Evolutionary conservation across 139 green algal species (phyloP), one percentile per base, ranked within the genome.

Genomic region (Coelastrella sp.): DNA sequence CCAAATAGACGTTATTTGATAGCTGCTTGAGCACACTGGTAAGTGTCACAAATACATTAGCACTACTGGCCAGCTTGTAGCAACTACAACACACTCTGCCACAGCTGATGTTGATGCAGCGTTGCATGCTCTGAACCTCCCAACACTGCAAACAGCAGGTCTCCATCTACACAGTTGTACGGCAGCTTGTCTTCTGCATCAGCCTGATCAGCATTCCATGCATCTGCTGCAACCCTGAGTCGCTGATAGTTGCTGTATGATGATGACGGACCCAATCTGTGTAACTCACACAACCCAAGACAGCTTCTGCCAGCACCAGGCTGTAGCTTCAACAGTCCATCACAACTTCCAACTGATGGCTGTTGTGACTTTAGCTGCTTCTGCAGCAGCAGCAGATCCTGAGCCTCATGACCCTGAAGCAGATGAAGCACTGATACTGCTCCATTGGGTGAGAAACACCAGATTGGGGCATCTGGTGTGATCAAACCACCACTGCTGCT

Each of bases 101-200:
- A 77, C 9, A 77, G 23, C 21, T 4, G 23, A 38, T 57, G 41
- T 11, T 79, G 71, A 25, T 40, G 7, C 27, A 79, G 23, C 71
- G 7, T 60, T 41, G n/a, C 71, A 30, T 40, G 41, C 71, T 62
- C n/a, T n/a, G n/a, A n/a, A n/a, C n/a, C n/a, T n/a, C n/a, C n/a
- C n/a, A n/a, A n/a, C n/a, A n/a, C n/a, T n/a, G n/a, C n/a, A 60
- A 60, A 43, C n/a, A 79, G 71, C 41, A 79, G 2, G 9, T 79
- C 71, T n/a, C 71, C 71, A 41, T 79, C 71, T 34, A 79, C 71
- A 79, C 71, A 79, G 11, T 79, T 79, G 71, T 41, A 60, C 1
- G 41, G 25, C 43, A 79, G 25, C 7, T 60, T 41, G n/a, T 79
- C 71, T n/a, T 79, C 71, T 40, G 50, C 71, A 5, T 79, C 71